Evolutionary conservation across 352 stramenopile species (phyloP), one percentile per base, ranked within the genome.

Genomic region (Blastocystis sp.): DNA sequence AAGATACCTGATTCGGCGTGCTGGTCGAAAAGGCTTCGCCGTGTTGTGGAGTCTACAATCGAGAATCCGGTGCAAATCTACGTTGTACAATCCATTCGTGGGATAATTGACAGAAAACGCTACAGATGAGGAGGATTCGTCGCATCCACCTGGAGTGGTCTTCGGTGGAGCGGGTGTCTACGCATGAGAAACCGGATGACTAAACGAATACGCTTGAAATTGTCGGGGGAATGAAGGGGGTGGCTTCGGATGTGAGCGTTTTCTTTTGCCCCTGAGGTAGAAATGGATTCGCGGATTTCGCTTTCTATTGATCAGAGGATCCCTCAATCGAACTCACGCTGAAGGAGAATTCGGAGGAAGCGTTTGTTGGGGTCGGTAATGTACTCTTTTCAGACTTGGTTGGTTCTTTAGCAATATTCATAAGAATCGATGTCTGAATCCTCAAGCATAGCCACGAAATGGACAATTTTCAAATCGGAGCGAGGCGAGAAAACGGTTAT

Each of bases 211-310:
- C n/a, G 7, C 4, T 34, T 8, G 42, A 56, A 34, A 21, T 27
- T 76, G 27, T 29, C 34, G 42, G 7, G 0, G 64, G 64, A 34
- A 38, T 76, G 42, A 76, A 76, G 6, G 64, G 64, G 34, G 36
- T 76, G 11, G 64, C 64, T 76, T 76, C 34, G 21, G 64, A 76
- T 14, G 27, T 76, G 27, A 76, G 27, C 7, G 34, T 54, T 54
- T 76, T 76, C 64, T 27, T 54, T 53, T 27, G 4, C 4, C 24
- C 38, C 11, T 76, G 64, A 21, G 64, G 64, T 51, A 76, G 9
- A 54, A 76, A 76, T 54, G 64, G 64, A 76, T 27, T 18, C 0
- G 64, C 64, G 29, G 38, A 27, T 54, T 54, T 51, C 29, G 27
- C 64, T 34, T 76, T 76, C 64, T 76, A n/a, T 34, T 24, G 9